Base-by-base conservation (phyloP, 2,329 filamentous ascomycete species). In the Lecanoromycetidae sp. region DNA sequence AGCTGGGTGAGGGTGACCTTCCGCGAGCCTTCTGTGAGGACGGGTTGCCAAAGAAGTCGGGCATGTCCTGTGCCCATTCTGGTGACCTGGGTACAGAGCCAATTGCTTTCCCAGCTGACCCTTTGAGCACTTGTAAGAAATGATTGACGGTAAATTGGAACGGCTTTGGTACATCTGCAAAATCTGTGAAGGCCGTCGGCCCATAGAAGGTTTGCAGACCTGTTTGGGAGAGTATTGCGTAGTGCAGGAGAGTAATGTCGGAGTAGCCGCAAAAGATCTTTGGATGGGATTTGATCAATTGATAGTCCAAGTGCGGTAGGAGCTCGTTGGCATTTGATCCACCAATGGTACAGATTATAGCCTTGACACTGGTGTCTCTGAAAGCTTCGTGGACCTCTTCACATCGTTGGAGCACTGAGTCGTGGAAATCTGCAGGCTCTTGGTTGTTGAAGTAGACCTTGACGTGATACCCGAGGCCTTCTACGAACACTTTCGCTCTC, bases 211-310 rank as follows among this genome's bases (percentile, higher is more conserved):
- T 58, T 10, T 52, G 54, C 10, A 62, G 36, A n/a, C 38, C 23
- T 2, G 35, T 52, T 35, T 55, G 34, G 4, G 47, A 46, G 25
- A 41, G 54, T 20, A 62, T 44, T 1, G 58, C 58, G 42, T 56
- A 51, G 35, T 57, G 56, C 13, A 62, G 48, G 4, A 58, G 43
- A 2, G 59, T 62, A 42, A 58, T 60, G 41, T 62, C 60, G 2
- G 54, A 58, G 41, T 57, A 61, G 8, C 60, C 60, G 19, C 54
- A 43, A 52, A 62, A 61, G n/a, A 62, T 59, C 50, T 62, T 63
- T 1, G 61, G 60, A 35, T 61, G 51, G 0, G 36, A 15, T 19
- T 36, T 46, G 17, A 63, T 60, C 23, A 63, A 37, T 2, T 51
- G 44, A 39, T 59, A 63, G 39, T 62, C 56, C 2, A 63, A 52